Base-by-base conservation (phyloP, 164 flowering plant genomes). In the Liriodendron chinense region DNA sequence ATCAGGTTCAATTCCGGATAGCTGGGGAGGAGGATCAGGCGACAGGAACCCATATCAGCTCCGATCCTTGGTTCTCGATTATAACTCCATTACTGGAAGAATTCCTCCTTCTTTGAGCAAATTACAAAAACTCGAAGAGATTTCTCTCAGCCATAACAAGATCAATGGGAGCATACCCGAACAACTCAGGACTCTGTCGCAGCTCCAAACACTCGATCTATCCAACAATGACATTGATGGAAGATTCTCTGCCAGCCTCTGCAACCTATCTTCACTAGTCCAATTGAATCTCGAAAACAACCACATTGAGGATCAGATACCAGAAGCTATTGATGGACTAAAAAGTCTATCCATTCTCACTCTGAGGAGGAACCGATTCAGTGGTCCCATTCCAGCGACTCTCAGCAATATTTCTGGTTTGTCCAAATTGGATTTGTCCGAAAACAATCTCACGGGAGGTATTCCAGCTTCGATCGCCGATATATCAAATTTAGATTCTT, bases 191-290 rank as follows among this genome's bases (percentile, higher is more conserved):
- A 72, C n/a, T 4, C 84, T 92, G 3, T 73, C 86, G 1, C 77
- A 71, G 72, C 89, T 94, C 16, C 85, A 70, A 77, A 75, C 65
- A 13, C 78, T 94, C 26, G 98, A 91, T 78, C 72, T 93, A 1
- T 90, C 94, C 0, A 65, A 79, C 71, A 92, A 92, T 87, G 82
- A 77, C 25, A 81, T 92, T 62, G 79, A 78, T 80, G 97, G 94
- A 69, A 88, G 80, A 81, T 68, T 91, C 53, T 90, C 93, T 47
- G 13, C 65, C 56, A 84, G 84, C 25, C 77, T 89, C 24, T 76
- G 80, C 74, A 86, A 86, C 69, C 79, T 92, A 20, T 75, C 90
- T 28, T 83, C 88, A 34, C 80, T 92, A n/a, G 80, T 78, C 70
- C 70, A 73, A 4, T 68, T 91, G 73, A 81, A 88, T 70, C 83